Percentiles rank a stretch among this genome's conserved stretches.
Conservation (phyloP, 2,329 filamentous ascomycete species). For the Macrophomina pseudophaseolina region DNA sequence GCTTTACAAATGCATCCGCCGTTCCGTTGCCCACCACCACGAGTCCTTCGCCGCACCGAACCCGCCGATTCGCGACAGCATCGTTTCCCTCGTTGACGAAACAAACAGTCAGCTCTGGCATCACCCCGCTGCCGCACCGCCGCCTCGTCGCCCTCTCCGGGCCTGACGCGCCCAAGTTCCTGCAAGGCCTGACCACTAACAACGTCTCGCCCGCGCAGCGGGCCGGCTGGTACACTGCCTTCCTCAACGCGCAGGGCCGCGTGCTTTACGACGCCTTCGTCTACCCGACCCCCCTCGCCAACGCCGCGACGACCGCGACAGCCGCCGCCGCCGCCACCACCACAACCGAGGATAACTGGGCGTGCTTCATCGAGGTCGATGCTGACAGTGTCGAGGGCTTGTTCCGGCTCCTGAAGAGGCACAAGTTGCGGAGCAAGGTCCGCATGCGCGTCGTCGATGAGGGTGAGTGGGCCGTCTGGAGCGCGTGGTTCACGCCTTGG, state of each 20-base stretch:
- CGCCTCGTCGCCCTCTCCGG: conserved; percentile 80
- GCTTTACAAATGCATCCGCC: background rate
- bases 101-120: background rate
- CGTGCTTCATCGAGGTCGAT: conserved; percentile 85
- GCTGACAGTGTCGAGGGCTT: conserved; percentile 66
- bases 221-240: conserved; percentile 68
- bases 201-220: conserved; percentile 60
- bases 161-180: conserved; percentile 77
- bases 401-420: conserved; percentile 73
- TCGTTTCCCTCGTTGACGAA: background rate
- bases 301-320: no score
- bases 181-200: conserved; percentile 86
- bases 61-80: conserved; percentile 17
- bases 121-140: conserved; percentile 69
- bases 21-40: background rate
- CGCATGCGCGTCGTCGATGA: conserved; percentile 62
- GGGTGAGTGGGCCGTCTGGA: conserved; percentile 72
- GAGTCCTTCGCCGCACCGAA: background rate
- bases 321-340: background rate
- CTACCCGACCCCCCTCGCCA: conserved; percentile 55
- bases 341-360: conserved; percentile 38
- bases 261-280: conserved; percentile 90
- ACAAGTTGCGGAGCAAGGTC: conserved; percentile 84
- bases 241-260: conserved; percentile 81
- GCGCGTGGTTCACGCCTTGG: conserved; percentile 58